These are phyloP conservation scores for Pyricularia pennisetigena DNA, from an alignment of 2,329 filamentous ascomycete species.

Conservation along the genomic window DNA sequence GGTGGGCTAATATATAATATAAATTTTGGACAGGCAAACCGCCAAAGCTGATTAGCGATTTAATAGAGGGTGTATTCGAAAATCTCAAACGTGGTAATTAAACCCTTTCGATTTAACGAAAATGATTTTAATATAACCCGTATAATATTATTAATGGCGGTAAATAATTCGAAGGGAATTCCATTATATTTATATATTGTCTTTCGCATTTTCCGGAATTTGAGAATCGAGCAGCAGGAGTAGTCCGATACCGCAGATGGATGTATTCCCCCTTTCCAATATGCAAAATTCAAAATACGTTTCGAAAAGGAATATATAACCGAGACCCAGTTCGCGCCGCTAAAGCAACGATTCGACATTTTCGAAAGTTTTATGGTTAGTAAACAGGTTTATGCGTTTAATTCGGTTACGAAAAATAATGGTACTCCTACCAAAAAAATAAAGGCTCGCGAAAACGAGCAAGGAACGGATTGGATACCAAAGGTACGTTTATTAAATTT, in stretches of 20 bases:
- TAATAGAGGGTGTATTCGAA: no score
- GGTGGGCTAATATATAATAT: no score
- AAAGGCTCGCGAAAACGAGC: no score
- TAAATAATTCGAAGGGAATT: no score
- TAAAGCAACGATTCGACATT: conserved; percentile 50
- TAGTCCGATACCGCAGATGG: no score
- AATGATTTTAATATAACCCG: conserved; percentile 43
- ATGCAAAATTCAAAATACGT: conserved; percentile 31
- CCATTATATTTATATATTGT: no score
- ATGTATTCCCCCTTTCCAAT: conserved; percentile 32
- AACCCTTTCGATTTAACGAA: conserved; percentile 40
- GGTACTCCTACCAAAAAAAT: conserved; percentile 1
- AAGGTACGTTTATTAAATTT: conserved; percentile 11
- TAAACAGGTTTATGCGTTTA: conserved; percentile 8
- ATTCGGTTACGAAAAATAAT: conserved; percentile 11
- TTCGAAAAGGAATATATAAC: conserved; percentile 29
- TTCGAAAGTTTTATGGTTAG: conserved; percentile 52
- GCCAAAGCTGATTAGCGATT: no score
- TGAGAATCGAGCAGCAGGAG: no score
- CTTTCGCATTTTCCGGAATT: no score
- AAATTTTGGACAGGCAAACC: no score
- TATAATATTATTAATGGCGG: conserved; percentile 52
- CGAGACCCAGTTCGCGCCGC: conserved; percentile 37
- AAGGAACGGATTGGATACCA: conserved; percentile 19
- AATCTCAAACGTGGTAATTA: conserved; percentile 35